Evolutionary conservation across 768 basidiomycete genomes (phyloP), one percentile per base, ranked within the genome.

Genomic region (Tylopilus subfusipes): DNA sequence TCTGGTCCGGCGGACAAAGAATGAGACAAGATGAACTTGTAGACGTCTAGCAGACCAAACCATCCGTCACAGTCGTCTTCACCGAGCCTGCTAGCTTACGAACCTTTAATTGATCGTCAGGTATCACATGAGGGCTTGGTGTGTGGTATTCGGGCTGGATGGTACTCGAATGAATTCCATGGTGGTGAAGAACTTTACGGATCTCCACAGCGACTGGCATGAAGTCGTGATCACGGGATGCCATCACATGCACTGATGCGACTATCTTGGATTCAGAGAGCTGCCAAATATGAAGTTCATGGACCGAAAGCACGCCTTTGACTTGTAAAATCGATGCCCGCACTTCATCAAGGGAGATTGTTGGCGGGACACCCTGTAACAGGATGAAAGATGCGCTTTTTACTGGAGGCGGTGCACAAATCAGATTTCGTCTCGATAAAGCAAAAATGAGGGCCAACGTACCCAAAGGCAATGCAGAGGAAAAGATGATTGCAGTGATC

Each of bases 281-380:
- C 65, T 96, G 93, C 97, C 97, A 99, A 50, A 98, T 84, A 72
- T 99, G 97, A 25, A 99, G 79, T 67, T 98, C 93, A 64, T 98
- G 97, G 27, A 98, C 76, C 14, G 84, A 84, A 52, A 82, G 71
- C 24, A 90, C 97, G 45, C 97, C 96, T 4, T 88, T 80, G 24
- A 98, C 89, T 4, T 74, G 75, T 14, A 89, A 76, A 53, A 99
- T 96, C 5, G 88, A 84, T n/a, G 76, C 72, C 43, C 88, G 84
- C 19, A 98, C 88, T 59, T 86, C 83, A n/a, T 96, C 93, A 21
- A 98, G 78, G 1, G 93, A 93, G 27, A 99, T 82, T 21, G 86
- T 87, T 2, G 87, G 76, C 0, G 97, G 97, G 2, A 98, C 96
- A 44, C 90, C 96, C 72, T 98, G 97, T 2, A 98, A 78, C 12